A percentile compares a stretch with the other conserved stretches of the same genome.
Evolutionary conservation across 345 rosid genomes (phyloP).

Genomic region (Brassica napus): Da-Ae NC_063444.1:14274001-14274500

Average conservation of each 20-base stretch:
- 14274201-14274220: background rate
- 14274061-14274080: constrained; percentile 4
- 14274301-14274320: background rate
- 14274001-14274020: constrained; percentile 19
- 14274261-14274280: constrained; percentile 4
- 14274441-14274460: constrained; percentile 11
- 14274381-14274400: background rate
- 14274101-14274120: background rate
- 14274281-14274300: constrained; percentile 10
- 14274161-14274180: constrained; percentile 10
- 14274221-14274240: constrained; percentile 3
- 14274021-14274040: background rate
- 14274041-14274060: constrained; percentile 3
- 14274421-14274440: background rate
- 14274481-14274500: constrained; percentile 7
- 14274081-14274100: constrained; percentile 5
- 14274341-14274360: constrained; percentile 1
- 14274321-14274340: background rate
- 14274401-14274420: constrained; percentile 13
- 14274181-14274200: background rate
- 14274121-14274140: constrained; percentile 12
- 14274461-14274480: constrained; percentile 1
- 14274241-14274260: background rate
- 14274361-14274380: constrained; percentile 14
- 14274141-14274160: constrained; percentile 12